A percentile compares a stretch with the other conserved stretches of the same genome.
These are phyloP conservation scores for Simmondsia chinensis DNA, from an alignment of 148 eudicot genomes.

Conservation along the genomic window DNA sequence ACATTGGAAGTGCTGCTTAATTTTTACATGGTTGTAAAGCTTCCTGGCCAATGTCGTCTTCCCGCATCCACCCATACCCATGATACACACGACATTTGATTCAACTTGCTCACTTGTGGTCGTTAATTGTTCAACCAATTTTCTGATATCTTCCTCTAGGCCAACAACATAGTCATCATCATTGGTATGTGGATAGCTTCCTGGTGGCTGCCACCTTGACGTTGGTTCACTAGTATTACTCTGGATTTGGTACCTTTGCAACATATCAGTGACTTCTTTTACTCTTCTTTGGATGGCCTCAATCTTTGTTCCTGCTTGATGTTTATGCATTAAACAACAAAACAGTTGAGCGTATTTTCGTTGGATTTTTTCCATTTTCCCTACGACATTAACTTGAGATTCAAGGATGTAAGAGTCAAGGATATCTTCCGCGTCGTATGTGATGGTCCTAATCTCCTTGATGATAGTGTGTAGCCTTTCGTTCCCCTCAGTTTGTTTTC, in stretches of 20 bases:
- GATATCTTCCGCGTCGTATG: conserved; percentile 5
- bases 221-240: too few species aligned
- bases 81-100: neutral
- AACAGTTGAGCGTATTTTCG: neutral
- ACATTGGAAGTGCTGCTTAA: neutral
- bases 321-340: neutral
- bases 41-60: neutral
- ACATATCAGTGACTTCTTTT: neutral
- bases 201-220: neutral
- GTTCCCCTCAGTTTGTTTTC: neutral
- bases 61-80: conserved; percentile 5
- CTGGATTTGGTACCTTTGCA: neutral
- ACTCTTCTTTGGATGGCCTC: neutral
- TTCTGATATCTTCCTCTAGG: neutral
- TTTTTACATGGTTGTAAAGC: neutral
- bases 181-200: neutral
- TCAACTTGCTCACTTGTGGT: neutral
- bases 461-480: neutral
- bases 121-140: neutral
- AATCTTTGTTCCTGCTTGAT: neutral
- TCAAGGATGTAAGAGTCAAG: neutral
- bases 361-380: neutral
- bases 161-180: conserved; percentile 6
- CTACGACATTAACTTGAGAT: neutral
- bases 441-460: conserved; percentile 1